phyloP scores from a whole-genome alignment of 2,329 filamentous ascomycete genomes.

The Calonectria honghensis region DNA sequence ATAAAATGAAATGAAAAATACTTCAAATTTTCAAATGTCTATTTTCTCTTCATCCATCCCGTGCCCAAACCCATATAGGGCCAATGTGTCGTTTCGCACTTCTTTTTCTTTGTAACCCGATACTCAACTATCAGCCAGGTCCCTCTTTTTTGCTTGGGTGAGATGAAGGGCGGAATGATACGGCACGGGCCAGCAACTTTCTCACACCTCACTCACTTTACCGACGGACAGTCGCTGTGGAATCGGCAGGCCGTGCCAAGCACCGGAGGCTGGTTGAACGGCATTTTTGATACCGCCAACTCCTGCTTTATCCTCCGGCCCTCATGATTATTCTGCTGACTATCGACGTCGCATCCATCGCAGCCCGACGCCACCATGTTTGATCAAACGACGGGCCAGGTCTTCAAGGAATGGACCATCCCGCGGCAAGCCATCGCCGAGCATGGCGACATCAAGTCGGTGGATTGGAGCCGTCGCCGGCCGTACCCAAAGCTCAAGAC shows the following conservation, averaged over 20 bases:
- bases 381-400: slow-evolving; percentile 59
- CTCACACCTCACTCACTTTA: not conserved
- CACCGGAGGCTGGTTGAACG: not conserved
- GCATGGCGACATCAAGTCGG: slow-evolving; percentile 47
- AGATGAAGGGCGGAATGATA: not conserved
- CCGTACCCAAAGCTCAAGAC: slow-evolving; percentile 55
- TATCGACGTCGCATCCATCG: slow-evolving; percentile 1
- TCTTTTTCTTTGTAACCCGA: not conserved
- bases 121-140: not conserved
- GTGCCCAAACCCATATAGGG: not conserved
- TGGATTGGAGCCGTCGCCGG: slow-evolving; percentile 61
- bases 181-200: slow-evolving; percentile 13
- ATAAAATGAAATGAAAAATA: not conserved
- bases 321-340: not conserved
- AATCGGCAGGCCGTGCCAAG: slow-evolving; percentile 1
- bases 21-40: not conserved
- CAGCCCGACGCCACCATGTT: slow-evolving; percentile 55
- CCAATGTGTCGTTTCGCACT: too few species aligned
- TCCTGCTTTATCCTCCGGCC: not conserved
- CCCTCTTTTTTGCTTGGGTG: slow-evolving; percentile 6
- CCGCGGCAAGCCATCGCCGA: slow-evolving; percentile 52
- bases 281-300: not conserved
- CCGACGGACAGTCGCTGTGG: not conserved
- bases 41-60: not conserved
- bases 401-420: slow-evolving; percentile 62